A percentile compares a stretch with the other conserved stretches of the same genome.
Conservation (phyloP, 2,329 filamentous ascomycete genomes). For the Nakataea oryzae region DNA sequence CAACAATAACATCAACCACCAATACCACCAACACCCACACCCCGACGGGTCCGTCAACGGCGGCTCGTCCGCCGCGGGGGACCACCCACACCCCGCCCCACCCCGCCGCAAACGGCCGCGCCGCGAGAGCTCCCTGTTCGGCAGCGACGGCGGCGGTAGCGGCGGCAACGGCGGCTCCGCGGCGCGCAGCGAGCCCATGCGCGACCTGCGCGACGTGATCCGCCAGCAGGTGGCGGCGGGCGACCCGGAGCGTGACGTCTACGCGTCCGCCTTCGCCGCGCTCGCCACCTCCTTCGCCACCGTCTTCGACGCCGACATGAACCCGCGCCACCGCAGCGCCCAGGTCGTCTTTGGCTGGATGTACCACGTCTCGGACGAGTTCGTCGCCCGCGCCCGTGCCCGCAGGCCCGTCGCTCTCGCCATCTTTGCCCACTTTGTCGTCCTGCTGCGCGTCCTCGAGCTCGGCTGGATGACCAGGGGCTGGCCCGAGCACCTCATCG, state of each 20-base stretch:
- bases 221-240: background rate
- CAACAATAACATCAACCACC: background rate
- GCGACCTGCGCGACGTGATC: conserved; percentile 3
- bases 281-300: conserved; percentile 1
- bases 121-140: background rate
- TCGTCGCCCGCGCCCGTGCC: background rate
- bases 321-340: conserved; percentile 1
- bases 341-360: conserved; percentile 5
- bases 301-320: conserved; percentile 3
- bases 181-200: conserved; percentile 3
- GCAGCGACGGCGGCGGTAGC: background rate
- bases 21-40: background rate
- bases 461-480: conserved; percentile 18
- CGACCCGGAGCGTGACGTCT: background rate
- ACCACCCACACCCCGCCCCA: background rate
- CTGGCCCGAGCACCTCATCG: conserved; percentile 16
- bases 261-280: conserved; percentile 2
- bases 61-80: background rate
- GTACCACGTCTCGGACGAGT: conserved; percentile 5
- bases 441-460: conserved; percentile 17
- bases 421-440: conserved; percentile 16
- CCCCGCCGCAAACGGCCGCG: background rate
- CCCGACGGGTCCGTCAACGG: background rate
- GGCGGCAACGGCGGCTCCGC: background rate
- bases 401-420: conserved; percentile 3